Percentiles rank a stretch among this genome's conserved stretches.
These are phyloP conservation scores for Talaromyces sp. DNA, from an alignment of 2,329 filamentous ascomycete genomes.

Conservation along the genomic window DNA sequence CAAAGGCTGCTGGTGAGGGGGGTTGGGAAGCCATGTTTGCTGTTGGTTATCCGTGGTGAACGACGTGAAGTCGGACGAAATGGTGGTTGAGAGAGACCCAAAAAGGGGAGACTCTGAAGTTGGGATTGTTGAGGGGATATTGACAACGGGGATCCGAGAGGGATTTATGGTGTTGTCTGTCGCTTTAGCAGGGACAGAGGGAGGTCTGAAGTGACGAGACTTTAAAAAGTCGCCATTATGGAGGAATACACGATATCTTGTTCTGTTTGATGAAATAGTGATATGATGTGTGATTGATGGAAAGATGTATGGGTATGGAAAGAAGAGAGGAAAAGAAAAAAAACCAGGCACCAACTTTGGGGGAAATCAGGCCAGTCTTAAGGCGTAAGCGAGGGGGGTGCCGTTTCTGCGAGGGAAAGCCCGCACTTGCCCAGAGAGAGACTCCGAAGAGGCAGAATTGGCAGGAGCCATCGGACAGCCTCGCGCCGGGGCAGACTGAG, in stretches of 20 bases:
- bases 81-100: slow-evolving; percentile 37
- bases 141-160: slow-evolving; percentile 27
- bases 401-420: not conserved
- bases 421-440: slow-evolving; percentile 6
- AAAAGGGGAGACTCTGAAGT: slow-evolving; percentile 43
- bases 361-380: slow-evolving; percentile 40
- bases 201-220: slow-evolving; percentile 21
- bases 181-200: slow-evolving; percentile 36
- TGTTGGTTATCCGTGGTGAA: slow-evolving; percentile 49
- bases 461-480: not conserved
- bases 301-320: slow-evolving; percentile 20
- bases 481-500: not conserved
- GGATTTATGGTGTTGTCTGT: slow-evolving; percentile 41
- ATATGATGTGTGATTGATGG: slow-evolving; percentile 1
- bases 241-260: slow-evolving; percentile 4
- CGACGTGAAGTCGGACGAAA: slow-evolving; percentile 45
- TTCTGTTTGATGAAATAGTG: not conserved
- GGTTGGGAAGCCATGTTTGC: slow-evolving; percentile 48
- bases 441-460: slow-evolving; percentile 9
- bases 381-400: slow-evolving; percentile 16
- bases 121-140: slow-evolving; percentile 28
- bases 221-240: slow-evolving; percentile 42
- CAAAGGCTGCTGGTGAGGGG: slow-evolving; percentile 42
- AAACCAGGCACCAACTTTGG: slow-evolving; percentile 35
- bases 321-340: slow-evolving; percentile 20